Evolutionary conservation across 2,329 filamentous ascomycete species (phyloP).

Genomic region (Colletotrichum caudatum): DNA sequence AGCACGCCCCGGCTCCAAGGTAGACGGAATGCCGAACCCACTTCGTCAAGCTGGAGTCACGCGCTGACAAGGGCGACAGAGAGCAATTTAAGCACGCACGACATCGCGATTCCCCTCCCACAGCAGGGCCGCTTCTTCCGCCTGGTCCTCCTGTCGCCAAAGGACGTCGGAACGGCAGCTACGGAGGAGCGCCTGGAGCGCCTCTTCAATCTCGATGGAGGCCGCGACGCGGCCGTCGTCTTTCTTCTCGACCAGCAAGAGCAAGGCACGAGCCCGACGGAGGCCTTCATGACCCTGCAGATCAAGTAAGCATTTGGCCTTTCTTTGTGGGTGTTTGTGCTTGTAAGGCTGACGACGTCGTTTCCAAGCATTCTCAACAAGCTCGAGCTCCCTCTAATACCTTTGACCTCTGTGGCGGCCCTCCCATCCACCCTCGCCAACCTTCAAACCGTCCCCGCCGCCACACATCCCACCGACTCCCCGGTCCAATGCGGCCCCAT

Average conservation of each 20-base stretch:
- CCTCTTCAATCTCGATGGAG: constrained; percentile 56
- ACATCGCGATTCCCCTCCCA: constrained; percentile 57
- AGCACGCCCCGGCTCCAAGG: constrained; percentile 46
- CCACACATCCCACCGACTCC: constrained; percentile 11
- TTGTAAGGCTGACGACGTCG: constrained; percentile 9
- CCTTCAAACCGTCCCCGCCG: constrained; percentile 50
- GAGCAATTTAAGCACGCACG: constrained; percentile 56
- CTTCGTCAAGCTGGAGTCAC: background rate
- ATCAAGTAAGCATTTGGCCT: constrained; percentile 52
- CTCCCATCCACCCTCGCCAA: constrained; percentile 54
- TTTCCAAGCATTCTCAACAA: constrained; percentile 52
- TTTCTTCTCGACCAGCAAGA: constrained; percentile 55
- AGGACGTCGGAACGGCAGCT: constrained; percentile 50
- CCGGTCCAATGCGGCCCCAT: background rate
- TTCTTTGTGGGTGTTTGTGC: background rate
- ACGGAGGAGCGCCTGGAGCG: constrained; percentile 54
- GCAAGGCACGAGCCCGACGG: constrained; percentile 44
- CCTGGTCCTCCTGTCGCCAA: constrained; percentile 56
- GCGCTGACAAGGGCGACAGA: constrained; percentile 50
- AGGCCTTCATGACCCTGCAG: constrained; percentile 58
- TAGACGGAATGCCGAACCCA: constrained; percentile 36
- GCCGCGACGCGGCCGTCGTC: constrained; percentile 56
- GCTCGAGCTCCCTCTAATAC: constrained; percentile 56
- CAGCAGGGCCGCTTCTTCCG: constrained; percentile 46
- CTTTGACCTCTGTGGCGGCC: constrained; percentile 52